Evolutionary conservation across 2,329 filamentous ascomycete genomes (phyloP).

Genomic region (Trichocomaceae sp.): DNA sequence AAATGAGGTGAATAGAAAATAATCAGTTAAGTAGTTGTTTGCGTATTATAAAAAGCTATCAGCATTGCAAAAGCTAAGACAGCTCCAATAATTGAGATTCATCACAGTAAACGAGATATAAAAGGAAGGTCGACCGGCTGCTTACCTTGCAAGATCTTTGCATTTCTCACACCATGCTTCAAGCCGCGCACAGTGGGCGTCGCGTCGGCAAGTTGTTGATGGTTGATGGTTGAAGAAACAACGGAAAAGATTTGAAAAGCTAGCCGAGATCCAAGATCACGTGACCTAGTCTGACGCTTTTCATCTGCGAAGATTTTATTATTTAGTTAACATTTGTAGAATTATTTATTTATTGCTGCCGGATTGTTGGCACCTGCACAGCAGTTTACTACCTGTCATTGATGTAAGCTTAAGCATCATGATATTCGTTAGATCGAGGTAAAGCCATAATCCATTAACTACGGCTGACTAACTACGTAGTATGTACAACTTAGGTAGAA

Average conservation of each 20-base stretch:
- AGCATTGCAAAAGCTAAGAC: slow-evolving; percentile 58
- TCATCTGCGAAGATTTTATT: too few relatives aligned
- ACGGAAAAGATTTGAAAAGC: background rate
- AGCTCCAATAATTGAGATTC: slow-evolving; percentile 67
- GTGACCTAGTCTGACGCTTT: too few relatives aligned
- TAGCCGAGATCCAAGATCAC: too few relatives aligned
- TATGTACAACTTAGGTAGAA: too few relatives aligned
- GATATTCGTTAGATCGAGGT: too few relatives aligned
- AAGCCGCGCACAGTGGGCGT: slow-evolving; percentile 1
- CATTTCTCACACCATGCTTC: slow-evolving; percentile 14
- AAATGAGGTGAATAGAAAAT: background rate
- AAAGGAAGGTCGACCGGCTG: background rate
- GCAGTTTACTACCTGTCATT: too few relatives aligned
- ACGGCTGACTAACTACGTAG: too few relatives aligned
- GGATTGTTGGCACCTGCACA: too few relatives aligned
- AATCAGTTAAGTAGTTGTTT: slow-evolving; percentile 12
- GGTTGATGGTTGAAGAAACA: background rate
- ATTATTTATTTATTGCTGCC: too few relatives aligned
- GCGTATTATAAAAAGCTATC: slow-evolving; percentile 55
- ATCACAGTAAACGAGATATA: slow-evolving; percentile 38
- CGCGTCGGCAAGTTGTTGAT: background rate
- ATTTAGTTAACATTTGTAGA: too few relatives aligned
- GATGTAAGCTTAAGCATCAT: too few relatives aligned
- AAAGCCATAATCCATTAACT: too few relatives aligned
- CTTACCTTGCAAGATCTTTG: slow-evolving; percentile 13